These are phyloP conservation scores for Globisporangium spinosum DNA, from an alignment of 352 stramenopile genomes.

Conservation along the genomic window DNA sequence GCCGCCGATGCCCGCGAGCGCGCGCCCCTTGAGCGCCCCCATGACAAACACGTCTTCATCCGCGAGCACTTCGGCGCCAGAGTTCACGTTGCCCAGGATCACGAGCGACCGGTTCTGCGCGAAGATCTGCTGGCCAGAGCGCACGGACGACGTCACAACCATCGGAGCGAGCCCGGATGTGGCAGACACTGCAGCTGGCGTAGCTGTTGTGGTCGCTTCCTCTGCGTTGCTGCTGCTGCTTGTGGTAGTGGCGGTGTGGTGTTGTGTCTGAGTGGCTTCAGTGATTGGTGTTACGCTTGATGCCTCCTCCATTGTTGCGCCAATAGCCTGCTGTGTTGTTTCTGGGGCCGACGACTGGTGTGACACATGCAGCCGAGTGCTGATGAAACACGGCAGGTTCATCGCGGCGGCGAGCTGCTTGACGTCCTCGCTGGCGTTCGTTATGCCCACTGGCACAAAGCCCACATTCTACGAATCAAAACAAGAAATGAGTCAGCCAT, in stretches of 20 bases:
- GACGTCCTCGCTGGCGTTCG: conserved; percentile 83
- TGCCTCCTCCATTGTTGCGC: neutral
- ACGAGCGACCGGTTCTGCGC: conserved; percentile 79
- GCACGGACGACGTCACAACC: conserved; percentile 70
- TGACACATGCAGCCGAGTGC: conserved; percentile 44
- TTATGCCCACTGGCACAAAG: conserved; percentile 73
- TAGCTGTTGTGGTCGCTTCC: neutral
- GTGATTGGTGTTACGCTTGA: neutral
- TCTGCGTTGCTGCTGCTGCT: neutral
- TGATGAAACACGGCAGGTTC: conserved; percentile 74
- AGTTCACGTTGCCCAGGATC: conserved; percentile 84
- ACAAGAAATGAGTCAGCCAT: neutral
- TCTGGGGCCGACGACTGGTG: conserved; percentile 20
- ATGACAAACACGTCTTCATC: conserved; percentile 86
- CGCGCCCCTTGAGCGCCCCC: conserved; percentile 76
- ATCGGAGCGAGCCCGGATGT: conserved; percentile 30
- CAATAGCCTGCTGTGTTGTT: neutral
- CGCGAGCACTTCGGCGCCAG: conserved; percentile 82
- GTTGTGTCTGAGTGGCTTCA: neutral
- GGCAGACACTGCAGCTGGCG: neutral
- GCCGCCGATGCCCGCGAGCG: conserved; percentile 80
- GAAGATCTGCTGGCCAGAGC: conserved; percentile 87
- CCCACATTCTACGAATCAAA: conserved; percentile 33
- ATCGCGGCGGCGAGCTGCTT: conserved; percentile 61
- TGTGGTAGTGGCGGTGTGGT: neutral